These are phyloP conservation scores for Salix caprea DNA, from an alignment of 345 rosid species.

Conservation along the genomic window DNA sequence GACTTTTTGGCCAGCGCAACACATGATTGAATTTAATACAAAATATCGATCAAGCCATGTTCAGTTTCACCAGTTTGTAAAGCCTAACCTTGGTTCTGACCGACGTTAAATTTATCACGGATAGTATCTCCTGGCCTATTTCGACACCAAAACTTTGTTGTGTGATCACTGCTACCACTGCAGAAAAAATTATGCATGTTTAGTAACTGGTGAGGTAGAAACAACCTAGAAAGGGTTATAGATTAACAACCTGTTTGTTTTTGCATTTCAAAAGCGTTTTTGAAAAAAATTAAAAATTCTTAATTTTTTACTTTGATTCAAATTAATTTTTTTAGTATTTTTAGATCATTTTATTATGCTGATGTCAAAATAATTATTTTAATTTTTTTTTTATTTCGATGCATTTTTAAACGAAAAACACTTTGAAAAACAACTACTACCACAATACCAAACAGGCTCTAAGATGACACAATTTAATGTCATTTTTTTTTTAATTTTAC, in stretches of 20 bases:
- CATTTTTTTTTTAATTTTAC: background rate
- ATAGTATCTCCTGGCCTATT: constrained; percentile 92
- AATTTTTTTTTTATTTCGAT: no score
- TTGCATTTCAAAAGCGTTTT: no score
- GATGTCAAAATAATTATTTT: no score
- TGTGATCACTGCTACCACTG: constrained; percentile 97
- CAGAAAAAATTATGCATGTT: constrained; percentile 30
- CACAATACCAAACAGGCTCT: no score
- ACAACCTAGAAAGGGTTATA: constrained; percentile 3
- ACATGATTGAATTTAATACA: background rate
- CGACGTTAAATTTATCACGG: constrained; percentile 67
- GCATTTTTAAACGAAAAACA: no score
- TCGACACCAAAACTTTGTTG: constrained; percentile 98
- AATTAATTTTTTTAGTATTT: no score
- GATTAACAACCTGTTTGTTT: background rate
- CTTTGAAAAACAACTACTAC: no score
- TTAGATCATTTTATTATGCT: no score
- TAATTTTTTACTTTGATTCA: no score
- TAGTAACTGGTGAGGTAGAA: constrained; percentile 11
- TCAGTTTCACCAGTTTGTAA: background rate
- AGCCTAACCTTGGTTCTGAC: constrained; percentile 68
- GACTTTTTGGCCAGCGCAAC: background rate
- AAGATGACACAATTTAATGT: background rate
- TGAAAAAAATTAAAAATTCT: no score
- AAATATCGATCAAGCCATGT: background rate